Evolutionary conservation across 2,329 filamentous ascomycete species (phyloP).

Genomic region (Aspergillus viridinutans): DNA sequence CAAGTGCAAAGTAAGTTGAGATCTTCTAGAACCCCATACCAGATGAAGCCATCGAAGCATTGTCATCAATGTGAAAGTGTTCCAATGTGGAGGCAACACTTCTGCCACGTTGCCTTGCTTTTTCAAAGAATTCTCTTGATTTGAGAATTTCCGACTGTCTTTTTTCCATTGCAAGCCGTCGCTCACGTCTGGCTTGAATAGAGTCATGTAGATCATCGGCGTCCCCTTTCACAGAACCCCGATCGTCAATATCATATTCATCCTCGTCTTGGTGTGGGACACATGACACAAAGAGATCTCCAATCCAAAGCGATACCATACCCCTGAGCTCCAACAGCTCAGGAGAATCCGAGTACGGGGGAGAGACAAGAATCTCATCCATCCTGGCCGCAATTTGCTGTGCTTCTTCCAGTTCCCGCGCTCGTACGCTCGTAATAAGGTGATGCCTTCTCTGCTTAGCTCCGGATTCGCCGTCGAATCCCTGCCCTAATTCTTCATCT

Average conservation of each 20-base stretch:
- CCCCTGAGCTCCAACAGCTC: slow-evolving; percentile 67
- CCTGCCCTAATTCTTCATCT: slow-evolving; percentile 26
- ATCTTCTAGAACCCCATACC: neutral
- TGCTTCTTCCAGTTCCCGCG: slow-evolving; percentile 56
- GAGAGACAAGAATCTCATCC: slow-evolving; percentile 64
- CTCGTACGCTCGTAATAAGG: slow-evolving; percentile 37
- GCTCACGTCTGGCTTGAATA: slow-evolving; percentile 29
- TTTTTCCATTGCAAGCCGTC: slow-evolving; percentile 31
- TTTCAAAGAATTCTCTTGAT: slow-evolving; percentile 32
- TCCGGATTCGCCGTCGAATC: slow-evolving; percentile 13
- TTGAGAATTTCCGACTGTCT: slow-evolving; percentile 29
- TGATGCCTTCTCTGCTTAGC: slow-evolving; percentile 34
- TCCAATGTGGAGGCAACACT: slow-evolving; percentile 28
- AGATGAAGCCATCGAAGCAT: slow-evolving; percentile 5
- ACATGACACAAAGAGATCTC: slow-evolving; percentile 54
- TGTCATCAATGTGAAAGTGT: slow-evolving; percentile 26
- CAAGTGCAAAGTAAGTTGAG: neutral
- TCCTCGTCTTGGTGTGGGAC: slow-evolving; percentile 19
- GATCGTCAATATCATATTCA: slow-evolving; percentile 12
- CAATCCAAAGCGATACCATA: slow-evolving; percentile 71
- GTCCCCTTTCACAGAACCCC: slow-evolving; percentile 11
- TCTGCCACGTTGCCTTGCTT: slow-evolving; percentile 28
- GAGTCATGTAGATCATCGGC: slow-evolving; percentile 20
- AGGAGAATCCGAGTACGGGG: slow-evolving; percentile 65
- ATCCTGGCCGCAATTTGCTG: slow-evolving; percentile 63